Evolutionary conservation across 768 basidiomycete species (phyloP).

Genomic region (Sutorius australiensis): DNA sequence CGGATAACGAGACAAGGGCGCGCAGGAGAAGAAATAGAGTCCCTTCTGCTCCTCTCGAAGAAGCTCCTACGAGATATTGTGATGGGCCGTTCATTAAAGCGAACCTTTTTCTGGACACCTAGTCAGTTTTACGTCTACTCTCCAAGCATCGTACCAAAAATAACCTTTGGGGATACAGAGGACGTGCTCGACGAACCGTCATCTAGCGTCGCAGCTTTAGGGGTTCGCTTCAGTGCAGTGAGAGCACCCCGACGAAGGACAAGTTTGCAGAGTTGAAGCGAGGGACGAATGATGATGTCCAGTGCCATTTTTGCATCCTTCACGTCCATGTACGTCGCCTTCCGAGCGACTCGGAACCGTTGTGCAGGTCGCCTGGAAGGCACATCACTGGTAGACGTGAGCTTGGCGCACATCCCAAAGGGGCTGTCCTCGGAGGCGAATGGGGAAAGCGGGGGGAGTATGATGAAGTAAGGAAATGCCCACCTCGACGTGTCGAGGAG

Average conservation of each 20-base stretch:
- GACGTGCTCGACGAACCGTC: conserved; percentile 8
- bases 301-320: conserved; percentile 16
- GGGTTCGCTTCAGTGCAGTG: conserved; percentile 5
- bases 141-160: not conserved
- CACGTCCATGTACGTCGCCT: conserved; percentile 12
- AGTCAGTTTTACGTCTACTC: conserved; percentile 1
- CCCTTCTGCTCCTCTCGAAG: conserved; percentile 13
- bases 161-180: conserved; percentile 18
- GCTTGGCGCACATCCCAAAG: conserved; percentile 12
- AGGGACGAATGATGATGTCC: conserved; percentile 22
- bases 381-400: conserved; percentile 1
- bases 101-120: conserved; percentile 18
- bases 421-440: not conserved
- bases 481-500: conserved; percentile 3
- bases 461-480: not conserved
- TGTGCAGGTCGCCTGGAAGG: conserved; percentile 5
- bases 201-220: conserved; percentile 2
- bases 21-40: conserved; percentile 12
- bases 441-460: not conserved
- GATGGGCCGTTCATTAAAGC: conserved; percentile 27
- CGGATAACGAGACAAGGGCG: conserved; percentile 30
- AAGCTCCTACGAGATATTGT: conserved; percentile 20
- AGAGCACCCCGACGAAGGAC: conserved; percentile 4
- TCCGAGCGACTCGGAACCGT: conserved; percentile 13
- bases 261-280: conserved; percentile 21